Conservation (phyloP, 306 rosid genomes). For the Leucaena leucocephala region DNA sequence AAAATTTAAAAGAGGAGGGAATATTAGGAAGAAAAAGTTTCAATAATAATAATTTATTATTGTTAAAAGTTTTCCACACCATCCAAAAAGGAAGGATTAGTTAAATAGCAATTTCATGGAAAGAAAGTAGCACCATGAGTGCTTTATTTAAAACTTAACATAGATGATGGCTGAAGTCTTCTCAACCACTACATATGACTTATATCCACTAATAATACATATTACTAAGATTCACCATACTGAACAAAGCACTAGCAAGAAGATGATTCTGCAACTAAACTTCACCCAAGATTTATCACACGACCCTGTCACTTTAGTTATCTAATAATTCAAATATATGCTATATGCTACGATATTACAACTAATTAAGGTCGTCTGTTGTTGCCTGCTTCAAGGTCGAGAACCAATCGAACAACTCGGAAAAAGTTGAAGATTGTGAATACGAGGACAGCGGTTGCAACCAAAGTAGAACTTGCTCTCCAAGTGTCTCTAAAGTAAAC, state of each 20-base stretch:
- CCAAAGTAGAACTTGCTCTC: not conserved
- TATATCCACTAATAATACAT: no score
- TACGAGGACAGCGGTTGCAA: not conserved
- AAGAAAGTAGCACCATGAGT: not conserved
- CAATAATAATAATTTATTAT: no score
- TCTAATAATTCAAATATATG: not conserved
- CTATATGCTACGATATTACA: not conserved
- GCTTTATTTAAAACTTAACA: not conserved
- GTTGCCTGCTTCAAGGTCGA: not conserved
- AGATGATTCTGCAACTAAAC: not conserved
- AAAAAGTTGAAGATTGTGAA: not conserved
- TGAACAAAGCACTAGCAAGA: not conserved
- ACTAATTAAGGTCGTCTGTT: not conserved
- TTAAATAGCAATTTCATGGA: not conserved
- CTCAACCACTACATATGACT: not conserved
- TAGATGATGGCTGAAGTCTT: not conserved
- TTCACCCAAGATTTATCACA: not conserved
- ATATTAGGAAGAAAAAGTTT: no score
- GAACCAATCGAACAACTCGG: not conserved
- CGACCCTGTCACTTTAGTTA: no score
- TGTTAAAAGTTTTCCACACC: not conserved
- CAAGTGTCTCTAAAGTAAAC: not conserved
- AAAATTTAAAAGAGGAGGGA: no score
- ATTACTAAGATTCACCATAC: not conserved
- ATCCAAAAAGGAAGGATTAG: not conserved